These are phyloP conservation scores for Ophiostoma piceae DNA, from an alignment of 2,329 filamentous ascomycete species.

Conservation along the genomic window DNA sequence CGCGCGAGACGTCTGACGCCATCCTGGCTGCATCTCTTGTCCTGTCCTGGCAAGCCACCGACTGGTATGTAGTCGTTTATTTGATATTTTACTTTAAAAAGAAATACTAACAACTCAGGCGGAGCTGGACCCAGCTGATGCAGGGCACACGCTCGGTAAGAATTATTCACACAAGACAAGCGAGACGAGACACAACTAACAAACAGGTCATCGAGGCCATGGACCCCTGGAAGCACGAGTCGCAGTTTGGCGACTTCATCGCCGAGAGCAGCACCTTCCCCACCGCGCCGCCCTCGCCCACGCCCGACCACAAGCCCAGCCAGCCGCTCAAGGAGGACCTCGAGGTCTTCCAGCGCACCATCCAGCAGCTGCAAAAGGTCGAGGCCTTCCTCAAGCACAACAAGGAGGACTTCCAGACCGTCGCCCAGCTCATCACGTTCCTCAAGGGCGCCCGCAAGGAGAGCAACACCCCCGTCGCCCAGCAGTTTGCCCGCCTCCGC, in stretches of 20 bases:
- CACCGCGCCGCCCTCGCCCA: constrained; percentile 59
- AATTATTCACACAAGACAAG: neutral
- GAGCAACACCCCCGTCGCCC: constrained; percentile 62
- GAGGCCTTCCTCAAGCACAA: constrained; percentile 64
- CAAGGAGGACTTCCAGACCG: constrained; percentile 62
- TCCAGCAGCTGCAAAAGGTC: constrained; percentile 62
- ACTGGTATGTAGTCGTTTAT: no score
- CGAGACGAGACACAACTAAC: constrained; percentile 15
- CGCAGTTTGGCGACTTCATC: constrained; percentile 77
- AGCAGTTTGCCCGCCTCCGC: constrained; percentile 86
- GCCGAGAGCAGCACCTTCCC: constrained; percentile 70
- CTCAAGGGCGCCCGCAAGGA: constrained; percentile 67
- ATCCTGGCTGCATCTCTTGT: constrained; percentile 87
- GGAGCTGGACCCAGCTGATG: constrained; percentile 87
- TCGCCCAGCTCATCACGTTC: constrained; percentile 66
- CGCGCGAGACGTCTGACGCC: constrained; percentile 79
- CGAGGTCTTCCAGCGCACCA: constrained; percentile 60
- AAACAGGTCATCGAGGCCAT: constrained; percentile 75
- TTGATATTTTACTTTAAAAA: neutral
- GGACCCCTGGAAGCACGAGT: constrained; percentile 87
- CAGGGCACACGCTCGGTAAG: constrained; percentile 70
- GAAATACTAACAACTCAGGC: constrained; percentile 48
- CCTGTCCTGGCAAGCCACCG: constrained; percentile 90
- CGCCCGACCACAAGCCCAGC: constrained; percentile 55
- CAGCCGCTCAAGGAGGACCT: constrained; percentile 66